Evolutionary conservation across 345 rosid species (phyloP).

Genomic region (Citrus mangshanensis): DNA sequence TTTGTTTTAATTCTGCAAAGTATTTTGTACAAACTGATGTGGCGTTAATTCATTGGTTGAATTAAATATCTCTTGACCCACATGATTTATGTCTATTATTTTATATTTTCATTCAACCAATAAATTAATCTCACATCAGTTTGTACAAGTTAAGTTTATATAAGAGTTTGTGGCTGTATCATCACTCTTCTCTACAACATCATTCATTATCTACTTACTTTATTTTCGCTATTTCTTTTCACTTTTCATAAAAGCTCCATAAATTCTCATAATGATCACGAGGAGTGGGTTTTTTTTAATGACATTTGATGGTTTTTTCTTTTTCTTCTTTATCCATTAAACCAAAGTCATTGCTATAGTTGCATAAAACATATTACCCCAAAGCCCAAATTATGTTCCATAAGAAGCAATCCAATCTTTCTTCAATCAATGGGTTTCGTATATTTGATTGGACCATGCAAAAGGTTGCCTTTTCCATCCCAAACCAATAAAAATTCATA

Average conservation of each 20-base stretch:
- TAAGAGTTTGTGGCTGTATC: rapidly evolving
- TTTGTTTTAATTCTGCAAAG: too few relatives aligned
- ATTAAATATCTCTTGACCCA: too few relatives aligned
- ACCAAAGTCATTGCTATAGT: too few relatives aligned
- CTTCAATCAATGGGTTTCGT: neutral
- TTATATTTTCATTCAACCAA: too few relatives aligned
- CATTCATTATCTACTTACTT: neutral
- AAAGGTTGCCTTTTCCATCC: neutral
- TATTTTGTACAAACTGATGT: too few relatives aligned
- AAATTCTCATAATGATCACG: neutral
- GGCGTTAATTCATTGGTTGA: too few relatives aligned
- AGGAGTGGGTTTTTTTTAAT: neutral
- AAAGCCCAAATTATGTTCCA: neutral
- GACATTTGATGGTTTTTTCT: rapidly evolving
- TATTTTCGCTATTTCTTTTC: neutral
- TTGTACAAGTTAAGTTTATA: too few relatives aligned
- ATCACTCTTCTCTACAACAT: neutral
- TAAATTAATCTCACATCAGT: too few relatives aligned
- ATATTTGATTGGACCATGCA: neutral
- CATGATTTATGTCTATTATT: too few relatives aligned
- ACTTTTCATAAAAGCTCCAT: neutral
- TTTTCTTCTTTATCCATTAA: neutral
- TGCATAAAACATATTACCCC: neutral
- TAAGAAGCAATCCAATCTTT: neutral
- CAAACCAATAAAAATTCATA: too few relatives aligned